Evolutionary conservation across 1,284 basidiomycete genomes (phyloP), one percentile per base, ranked within the genome.

Genomic region (Rhodotorula sp.): DNA sequence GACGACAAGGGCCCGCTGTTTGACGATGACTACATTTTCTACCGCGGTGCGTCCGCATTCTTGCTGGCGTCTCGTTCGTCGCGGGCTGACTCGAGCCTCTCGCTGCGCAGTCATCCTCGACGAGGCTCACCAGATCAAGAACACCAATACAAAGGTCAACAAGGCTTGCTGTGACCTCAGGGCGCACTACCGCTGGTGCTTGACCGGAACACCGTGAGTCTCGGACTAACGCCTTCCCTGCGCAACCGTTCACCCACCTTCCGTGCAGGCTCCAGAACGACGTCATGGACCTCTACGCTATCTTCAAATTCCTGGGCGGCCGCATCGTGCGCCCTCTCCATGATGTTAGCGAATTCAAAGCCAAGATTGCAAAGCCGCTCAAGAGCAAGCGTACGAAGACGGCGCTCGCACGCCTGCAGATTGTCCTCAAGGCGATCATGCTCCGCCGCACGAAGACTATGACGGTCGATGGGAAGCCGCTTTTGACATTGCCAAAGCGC

Each of bases 71-170:
- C 34, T 10, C n/a, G 40, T 13, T 13, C 11, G 40, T 8, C 16
- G 40, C 40, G 15, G 15, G 40, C 40, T 44, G 40, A n/a, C 37
- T 5, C 24, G 13, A 15, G 22, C 26, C 24, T 18, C 24, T 10
- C 4, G 40, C 48, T 64, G 28, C 9, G 57, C 34, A 26, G 47
- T 56, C 16, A 72, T 60, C 55, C 59, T 71, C 44, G 94, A 97
- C 77, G 95, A 99, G 79, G 95, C 95, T 0, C 95, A 99, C 78
- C 94, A 91, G 77, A 98, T 99, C 83, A 98, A 98, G 85, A 96
- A 97, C 77, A 84, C 87, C 68, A 89, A 85, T 46, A 92, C 94
- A 0, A 91, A 93, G 79, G 64, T 50, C 53, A 68, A 78, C 1
- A 83, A 88, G 53, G 93, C 92, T 0, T 94, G 93, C 69, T 91